Evolutionary conservation across 1,284 basidiomycete species (phyloP).

Genomic region (Xerocomus amazonicus): DNA sequence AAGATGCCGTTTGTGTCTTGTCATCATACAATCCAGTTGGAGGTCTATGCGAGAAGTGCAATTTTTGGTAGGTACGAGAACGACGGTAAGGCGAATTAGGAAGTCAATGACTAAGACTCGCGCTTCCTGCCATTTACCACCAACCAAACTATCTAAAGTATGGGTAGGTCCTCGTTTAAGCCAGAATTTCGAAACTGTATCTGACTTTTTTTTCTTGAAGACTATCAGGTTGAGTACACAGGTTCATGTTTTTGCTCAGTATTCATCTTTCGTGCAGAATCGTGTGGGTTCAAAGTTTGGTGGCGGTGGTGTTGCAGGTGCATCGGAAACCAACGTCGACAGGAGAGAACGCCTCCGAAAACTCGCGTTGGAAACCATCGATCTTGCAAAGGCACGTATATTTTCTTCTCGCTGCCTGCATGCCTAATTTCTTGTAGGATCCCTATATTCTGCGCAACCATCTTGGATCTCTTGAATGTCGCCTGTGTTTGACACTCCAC

Average conservation of each 20-base stretch:
- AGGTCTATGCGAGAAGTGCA: background rate
- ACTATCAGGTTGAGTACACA: conserved; percentile 40
- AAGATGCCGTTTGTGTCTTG: conserved; percentile 53
- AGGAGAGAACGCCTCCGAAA: conserved; percentile 92
- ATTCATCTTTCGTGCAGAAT: conserved; percentile 52
- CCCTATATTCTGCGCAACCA: conserved; percentile 99
- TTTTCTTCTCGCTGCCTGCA: background rate
- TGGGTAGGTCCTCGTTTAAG: conserved; percentile 21
- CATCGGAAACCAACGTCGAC: conserved; percentile 93
- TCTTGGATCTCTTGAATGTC: conserved; percentile 95
- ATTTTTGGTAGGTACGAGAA: conserved; percentile 8
- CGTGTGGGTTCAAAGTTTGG: conserved; percentile 95
- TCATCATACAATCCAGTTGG: conserved; percentile 33
- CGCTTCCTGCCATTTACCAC: background rate
- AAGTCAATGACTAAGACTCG: background rate
- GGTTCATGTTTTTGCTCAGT: background rate
- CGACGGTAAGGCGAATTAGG: conserved; percentile 13
- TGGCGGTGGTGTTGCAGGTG: conserved; percentile 90
- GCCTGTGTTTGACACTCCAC: conserved; percentile 95
- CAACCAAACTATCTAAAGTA: conserved; percentile 2
- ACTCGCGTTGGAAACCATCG: conserved; percentile 94
- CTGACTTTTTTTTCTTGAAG: conserved; percentile 26
- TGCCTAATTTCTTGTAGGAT: conserved; percentile 54
- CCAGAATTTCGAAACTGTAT: background rate
- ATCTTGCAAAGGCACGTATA: conserved; percentile 77